Conservation (phyloP, 202 grass and related monocot genomes). For the Zoysia matrella region DNA sequence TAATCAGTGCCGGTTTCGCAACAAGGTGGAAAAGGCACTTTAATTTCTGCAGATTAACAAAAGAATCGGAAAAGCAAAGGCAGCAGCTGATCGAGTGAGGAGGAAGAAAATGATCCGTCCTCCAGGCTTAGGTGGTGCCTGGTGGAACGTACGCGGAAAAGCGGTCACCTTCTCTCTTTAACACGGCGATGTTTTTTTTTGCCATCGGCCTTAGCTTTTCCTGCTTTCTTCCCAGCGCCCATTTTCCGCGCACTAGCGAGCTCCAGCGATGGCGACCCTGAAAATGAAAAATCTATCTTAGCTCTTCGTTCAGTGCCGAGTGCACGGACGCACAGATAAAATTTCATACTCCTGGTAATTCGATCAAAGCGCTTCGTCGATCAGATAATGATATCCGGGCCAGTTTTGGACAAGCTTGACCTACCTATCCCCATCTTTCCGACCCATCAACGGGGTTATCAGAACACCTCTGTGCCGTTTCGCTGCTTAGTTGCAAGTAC, state of each 20-base stretch:
- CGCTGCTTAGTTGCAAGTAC: slow-evolving; percentile 28
- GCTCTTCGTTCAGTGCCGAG: slow-evolving; percentile 12
- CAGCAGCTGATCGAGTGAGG: not conserved
- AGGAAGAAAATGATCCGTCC: too few species aligned
- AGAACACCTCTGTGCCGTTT: slow-evolving; percentile 10
- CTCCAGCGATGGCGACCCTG: slow-evolving; percentile 29
- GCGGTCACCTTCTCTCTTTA: slow-evolving; percentile 21
- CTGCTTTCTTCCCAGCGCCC: not conserved
- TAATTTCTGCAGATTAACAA: not conserved
- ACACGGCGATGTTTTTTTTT: slow-evolving; percentile 32
- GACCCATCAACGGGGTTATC: slow-evolving; percentile 26
- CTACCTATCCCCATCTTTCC: slow-evolving; percentile 29
- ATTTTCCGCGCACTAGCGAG: slow-evolving; percentile 42
- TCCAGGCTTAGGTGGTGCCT: slow-evolving; percentile 11
- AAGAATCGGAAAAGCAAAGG: slow-evolving; percentile 1
- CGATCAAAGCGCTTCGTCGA: slow-evolving; percentile 14
- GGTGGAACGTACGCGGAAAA: slow-evolving; percentile 38
- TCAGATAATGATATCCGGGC: slow-evolving; percentile 47
- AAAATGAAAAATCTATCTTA: slow-evolving; percentile 15
- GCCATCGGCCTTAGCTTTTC: slow-evolving; percentile 29
- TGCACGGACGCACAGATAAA: slow-evolving; percentile 21
- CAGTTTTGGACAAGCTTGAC: slow-evolving; percentile 33
- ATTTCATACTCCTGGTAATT: not conserved
- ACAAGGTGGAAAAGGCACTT: slow-evolving; percentile 29
- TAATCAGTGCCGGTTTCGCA: slow-evolving; percentile 24